A percentile compares a stretch with the other conserved stretches of the same genome.
Evolutionary conservation across 768 basidiomycete genomes (phyloP).

Genomic region (Lactifluus pinguis): DNA sequence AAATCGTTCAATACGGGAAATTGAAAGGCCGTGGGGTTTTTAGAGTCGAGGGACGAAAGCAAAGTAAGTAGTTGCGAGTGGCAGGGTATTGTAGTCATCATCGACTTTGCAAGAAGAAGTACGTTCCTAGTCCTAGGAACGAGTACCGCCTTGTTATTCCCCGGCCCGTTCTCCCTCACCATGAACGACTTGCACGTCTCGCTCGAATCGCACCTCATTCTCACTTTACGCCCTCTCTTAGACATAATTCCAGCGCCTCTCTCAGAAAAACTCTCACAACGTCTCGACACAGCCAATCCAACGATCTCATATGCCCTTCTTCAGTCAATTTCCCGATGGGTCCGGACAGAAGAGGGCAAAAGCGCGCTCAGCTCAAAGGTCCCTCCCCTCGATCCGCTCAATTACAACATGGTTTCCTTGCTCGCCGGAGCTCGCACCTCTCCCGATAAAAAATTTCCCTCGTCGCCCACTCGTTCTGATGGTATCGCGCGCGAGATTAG

Average conservation of each 20-base stretch:
- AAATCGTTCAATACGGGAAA: not conserved
- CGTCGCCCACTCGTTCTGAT: conserved; percentile 36
- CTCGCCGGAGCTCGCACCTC: conserved; percentile 75
- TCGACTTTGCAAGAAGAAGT: too few species aligned
- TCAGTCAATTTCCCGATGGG: conserved; percentile 56
- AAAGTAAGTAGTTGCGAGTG: conserved; percentile 7
- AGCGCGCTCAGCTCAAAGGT: conserved; percentile 30
- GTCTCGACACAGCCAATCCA: conserved; percentile 26
- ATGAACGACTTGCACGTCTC: conserved; percentile 45
- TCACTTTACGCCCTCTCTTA: conserved; percentile 38
- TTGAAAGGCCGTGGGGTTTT: not conserved
- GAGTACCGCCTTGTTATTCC: not conserved
- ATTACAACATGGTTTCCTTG: conserved; percentile 64
- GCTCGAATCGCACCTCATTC: conserved; percentile 53
- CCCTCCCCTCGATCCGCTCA: conserved; percentile 39
- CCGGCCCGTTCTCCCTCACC: not conserved
- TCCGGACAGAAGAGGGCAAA: conserved; percentile 43
- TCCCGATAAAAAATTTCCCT: conserved; percentile 61
- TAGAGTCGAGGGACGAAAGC: not conserved
- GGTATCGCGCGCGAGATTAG: conserved; percentile 38
- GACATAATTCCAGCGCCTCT: conserved; percentile 39
- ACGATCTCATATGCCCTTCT: conserved; percentile 58
- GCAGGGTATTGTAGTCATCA: not conserved
- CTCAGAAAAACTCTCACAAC: conserved; percentile 32
- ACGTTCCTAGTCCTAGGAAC: too few species aligned